A percentile compares a stretch with the other conserved stretches of the same genome.
phyloP scores from a whole-genome alignment of 1,139 yeast genomes.

The Taphrina wiesneri region DNA sequence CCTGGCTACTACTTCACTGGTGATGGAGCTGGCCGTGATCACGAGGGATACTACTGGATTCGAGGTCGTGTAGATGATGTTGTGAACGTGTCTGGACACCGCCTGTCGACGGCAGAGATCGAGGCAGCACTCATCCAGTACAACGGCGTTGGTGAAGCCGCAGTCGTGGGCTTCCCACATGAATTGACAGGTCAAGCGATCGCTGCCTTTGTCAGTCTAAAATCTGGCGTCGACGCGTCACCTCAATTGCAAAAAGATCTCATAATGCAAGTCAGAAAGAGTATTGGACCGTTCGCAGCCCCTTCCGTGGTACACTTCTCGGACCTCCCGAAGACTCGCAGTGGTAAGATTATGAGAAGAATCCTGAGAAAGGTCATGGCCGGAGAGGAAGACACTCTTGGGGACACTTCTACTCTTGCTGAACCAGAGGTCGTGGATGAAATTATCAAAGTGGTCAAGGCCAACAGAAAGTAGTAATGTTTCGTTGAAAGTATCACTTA shows the following conservation, averaged over 20 bases:
- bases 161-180: slow-evolving; percentile 91
- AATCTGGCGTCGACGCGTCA: slow-evolving; percentile 55
- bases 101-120: slow-evolving; percentile 95
- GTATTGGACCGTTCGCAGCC: slow-evolving; percentile 97
- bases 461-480: neutral
- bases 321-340: slow-evolving; percentile 96
- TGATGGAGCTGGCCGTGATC: slow-evolving; percentile 97
- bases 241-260: slow-evolving; percentile 76
- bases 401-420: slow-evolving; percentile 87
- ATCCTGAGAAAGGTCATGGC: slow-evolving; percentile 88
- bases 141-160: slow-evolving; percentile 81
- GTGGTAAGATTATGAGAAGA: slow-evolving; percentile 99
- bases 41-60: slow-evolving; percentile 97
- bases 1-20: slow-evolving; percentile 98
- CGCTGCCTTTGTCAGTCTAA: slow-evolving; percentile 86
- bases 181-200: slow-evolving; percentile 98
- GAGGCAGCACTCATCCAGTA: slow-evolving; percentile 88
- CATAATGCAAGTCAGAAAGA: slow-evolving; percentile 82
- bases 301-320: slow-evolving; percentile 84
- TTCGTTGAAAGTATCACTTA: neutral
- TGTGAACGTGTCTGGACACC: slow-evolving; percentile 95
- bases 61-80: slow-evolving; percentile 99
- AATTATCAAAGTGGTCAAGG: slow-evolving; percentile 53
- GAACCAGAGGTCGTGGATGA: slow-evolving; percentile 84
- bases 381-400: slow-evolving; percentile 88